Percentiles rank a stretch among this genome's conserved stretches.
Conservation (phyloP, 2,329 filamentous ascomycete genomes). For the Trichoderma sp. region DNA sequence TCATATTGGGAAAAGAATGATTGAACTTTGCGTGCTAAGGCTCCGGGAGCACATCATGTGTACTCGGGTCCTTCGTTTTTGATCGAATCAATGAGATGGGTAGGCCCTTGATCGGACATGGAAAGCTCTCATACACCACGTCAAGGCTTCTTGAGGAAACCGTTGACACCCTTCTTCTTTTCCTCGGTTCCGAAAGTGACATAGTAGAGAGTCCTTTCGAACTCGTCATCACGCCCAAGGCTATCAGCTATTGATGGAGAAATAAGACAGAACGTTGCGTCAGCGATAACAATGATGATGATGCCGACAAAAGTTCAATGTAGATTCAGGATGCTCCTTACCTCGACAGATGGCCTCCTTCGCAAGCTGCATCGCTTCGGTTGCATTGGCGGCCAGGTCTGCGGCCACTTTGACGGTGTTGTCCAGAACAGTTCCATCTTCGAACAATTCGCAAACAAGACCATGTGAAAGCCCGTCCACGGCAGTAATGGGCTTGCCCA, state of each 20-base stretch:
- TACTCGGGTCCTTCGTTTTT: neutral
- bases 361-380: constrained; percentile 35
- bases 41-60: neutral
- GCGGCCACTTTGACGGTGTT: constrained; percentile 35
- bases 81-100: neutral
- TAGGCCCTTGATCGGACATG: neutral
- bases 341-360: constrained; percentile 40
- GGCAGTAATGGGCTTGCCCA: constrained; percentile 36
- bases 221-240: constrained; percentile 38
- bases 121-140: neutral
- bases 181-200: constrained; percentile 41
- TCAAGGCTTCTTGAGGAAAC: constrained; percentile 36
- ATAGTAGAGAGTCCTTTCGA: constrained; percentile 43
- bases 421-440: constrained; percentile 35
- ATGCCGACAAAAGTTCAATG: constrained; percentile 11
- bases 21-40: constrained; percentile 3
- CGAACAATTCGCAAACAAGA: constrained; percentile 36
- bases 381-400: constrained; percentile 33
- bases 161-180: constrained; percentile 37
- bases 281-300: constrained; percentile 1
- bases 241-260: constrained; percentile 33
- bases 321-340: constrained; percentile 28
- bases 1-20: neutral
- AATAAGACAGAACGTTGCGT: neutral
- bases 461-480: constrained; percentile 36